Conservation (phyloP, 768 basidiomycete species). For the Lentinula sp. region DNA sequence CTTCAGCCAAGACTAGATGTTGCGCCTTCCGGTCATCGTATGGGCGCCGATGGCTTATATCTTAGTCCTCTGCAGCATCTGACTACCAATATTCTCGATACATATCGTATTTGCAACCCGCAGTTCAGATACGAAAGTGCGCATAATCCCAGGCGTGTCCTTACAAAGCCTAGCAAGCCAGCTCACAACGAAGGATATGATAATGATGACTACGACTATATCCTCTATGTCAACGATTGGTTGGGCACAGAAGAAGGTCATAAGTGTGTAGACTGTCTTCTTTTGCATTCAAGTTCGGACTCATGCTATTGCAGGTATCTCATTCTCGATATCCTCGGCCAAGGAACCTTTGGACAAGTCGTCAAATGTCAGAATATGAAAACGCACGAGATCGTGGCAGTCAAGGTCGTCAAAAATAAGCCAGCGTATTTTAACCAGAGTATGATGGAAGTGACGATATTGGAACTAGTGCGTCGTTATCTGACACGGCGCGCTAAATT, state of each 20-base stretch:
- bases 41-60: constrained; percentile 69
- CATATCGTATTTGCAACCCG: constrained; percentile 93
- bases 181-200: constrained; percentile 95
- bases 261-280: constrained; percentile 55
- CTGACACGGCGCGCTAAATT: not conserved
- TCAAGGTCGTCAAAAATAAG: constrained; percentile 99
- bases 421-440: constrained; percentile 99
- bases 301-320: constrained; percentile 59
- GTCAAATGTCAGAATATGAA: constrained; percentile 99
- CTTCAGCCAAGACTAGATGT: constrained; percentile 68
- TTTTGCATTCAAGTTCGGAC: constrained; percentile 5
- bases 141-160: constrained; percentile 91
- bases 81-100: constrained; percentile 84
- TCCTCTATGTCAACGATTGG: constrained; percentile 98
- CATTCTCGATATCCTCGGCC: constrained; percentile 96
- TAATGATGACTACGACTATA: constrained; percentile 99
- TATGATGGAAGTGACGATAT: constrained; percentile 99
- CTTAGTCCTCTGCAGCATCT: constrained; percentile 56
- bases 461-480: constrained; percentile 77
- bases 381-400: constrained; percentile 97
- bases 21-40: constrained; percentile 60
- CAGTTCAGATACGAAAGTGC: constrained; percentile 91
- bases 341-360: constrained; percentile 98
- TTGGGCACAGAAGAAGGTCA: constrained; percentile 91
- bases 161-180: constrained; percentile 97